Conservation (phyloP, 768 basidiomycete species). For the Scleroderma bovista region DNA sequence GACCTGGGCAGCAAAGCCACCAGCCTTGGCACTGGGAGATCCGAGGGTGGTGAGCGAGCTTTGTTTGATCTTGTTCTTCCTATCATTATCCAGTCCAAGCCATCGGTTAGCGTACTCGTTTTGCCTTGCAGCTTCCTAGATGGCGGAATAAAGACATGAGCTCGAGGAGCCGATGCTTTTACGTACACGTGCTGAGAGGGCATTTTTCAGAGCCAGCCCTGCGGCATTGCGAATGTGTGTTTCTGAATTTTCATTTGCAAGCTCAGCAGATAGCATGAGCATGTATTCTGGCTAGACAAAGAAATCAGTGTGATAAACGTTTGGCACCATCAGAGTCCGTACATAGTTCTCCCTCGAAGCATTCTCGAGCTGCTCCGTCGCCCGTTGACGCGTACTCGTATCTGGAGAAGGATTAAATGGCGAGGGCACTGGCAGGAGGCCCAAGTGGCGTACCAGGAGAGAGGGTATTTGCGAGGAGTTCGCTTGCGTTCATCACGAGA, state of each 20-base stretch:
- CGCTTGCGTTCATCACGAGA: slow-evolving; percentile 79
- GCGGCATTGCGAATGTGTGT: slow-evolving; percentile 90
- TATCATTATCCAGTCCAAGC: slow-evolving; percentile 65
- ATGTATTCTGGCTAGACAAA: slow-evolving; percentile 80
- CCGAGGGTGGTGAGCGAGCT: slow-evolving; percentile 79
- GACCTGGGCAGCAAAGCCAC: slow-evolving; percentile 87
- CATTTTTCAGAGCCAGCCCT: slow-evolving; percentile 94
- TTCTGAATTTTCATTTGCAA: slow-evolving; percentile 67
- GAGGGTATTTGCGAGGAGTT: slow-evolving; percentile 89
- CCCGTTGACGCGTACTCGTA: slow-evolving; percentile 85
- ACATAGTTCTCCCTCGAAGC: slow-evolving; percentile 90
- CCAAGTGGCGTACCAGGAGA: slow-evolving; percentile 65
- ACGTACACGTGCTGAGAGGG: slow-evolving; percentile 83
- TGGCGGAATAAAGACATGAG: slow-evolving; percentile 13
- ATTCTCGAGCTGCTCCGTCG: slow-evolving; percentile 82
- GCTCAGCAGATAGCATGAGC: slow-evolving; percentile 80
- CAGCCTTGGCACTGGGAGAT: slow-evolving; percentile 65
- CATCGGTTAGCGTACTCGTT: slow-evolving; percentile 74
- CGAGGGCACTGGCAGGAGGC: slow-evolving; percentile 11
- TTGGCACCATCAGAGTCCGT: slow-evolving; percentile 28
- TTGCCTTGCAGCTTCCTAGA: slow-evolving; percentile 71
- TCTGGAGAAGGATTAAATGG: slow-evolving; percentile 44
- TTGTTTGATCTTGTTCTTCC: slow-evolving; percentile 81
- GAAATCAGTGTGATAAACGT: slow-evolving; percentile 8
- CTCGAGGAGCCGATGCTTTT: slow-evolving; percentile 18